Percentiles rank a stretch among this genome's conserved stretches.
Evolutionary conservation across 108 stramenopile genomes (phyloP).

Genomic region (Nitzschia sp.): DNA sequence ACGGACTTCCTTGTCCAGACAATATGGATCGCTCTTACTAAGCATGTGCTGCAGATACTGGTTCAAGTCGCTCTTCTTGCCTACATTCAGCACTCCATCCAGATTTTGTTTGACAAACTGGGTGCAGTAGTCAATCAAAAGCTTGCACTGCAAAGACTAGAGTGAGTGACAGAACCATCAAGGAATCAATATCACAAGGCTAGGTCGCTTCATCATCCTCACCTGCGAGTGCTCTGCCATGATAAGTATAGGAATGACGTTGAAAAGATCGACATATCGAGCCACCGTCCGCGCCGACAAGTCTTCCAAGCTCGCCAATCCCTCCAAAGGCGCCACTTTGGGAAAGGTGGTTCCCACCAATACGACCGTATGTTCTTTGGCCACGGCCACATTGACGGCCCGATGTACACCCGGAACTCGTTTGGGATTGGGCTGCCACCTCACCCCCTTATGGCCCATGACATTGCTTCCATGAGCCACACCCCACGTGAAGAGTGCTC

Average conservation of each 20-base stretch:
- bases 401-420: slow-evolving; percentile 74
- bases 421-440: slow-evolving; percentile 75
- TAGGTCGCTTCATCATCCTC: neutral
- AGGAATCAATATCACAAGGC: neutral
- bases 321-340: slow-evolving; percentile 25
- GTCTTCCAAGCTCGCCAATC: slow-evolving; percentile 46
- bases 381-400: slow-evolving; percentile 74
- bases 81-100: slow-evolving; percentile 78
- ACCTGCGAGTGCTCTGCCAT: slow-evolving; percentile 61
- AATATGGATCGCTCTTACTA: slow-evolving; percentile 24
- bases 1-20: slow-evolving; percentile 9
- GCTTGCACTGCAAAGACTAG: slow-evolving; percentile 9
- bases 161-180: neutral
- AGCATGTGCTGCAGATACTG: slow-evolving; percentile 54
- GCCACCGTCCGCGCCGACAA: slow-evolving; percentile 54
- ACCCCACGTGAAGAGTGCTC: slow-evolving; percentile 85
- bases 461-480: slow-evolving; percentile 59
- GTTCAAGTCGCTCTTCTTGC: slow-evolving; percentile 57
- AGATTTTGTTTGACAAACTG: slow-evolving; percentile 73
- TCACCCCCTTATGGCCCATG: slow-evolving; percentile 77
- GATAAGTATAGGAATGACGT: slow-evolving; percentile 70
- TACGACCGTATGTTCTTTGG: slow-evolving; percentile 82
- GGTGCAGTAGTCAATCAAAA: slow-evolving; percentile 58
- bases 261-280: slow-evolving; percentile 78
- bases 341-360: slow-evolving; percentile 78